A percentile compares a stretch with the other conserved stretches of the same genome.
These are phyloP conservation scores for Piper longum DNA, from an alignment of 164 flowering plant species.

Conservation along the genomic window DNA sequence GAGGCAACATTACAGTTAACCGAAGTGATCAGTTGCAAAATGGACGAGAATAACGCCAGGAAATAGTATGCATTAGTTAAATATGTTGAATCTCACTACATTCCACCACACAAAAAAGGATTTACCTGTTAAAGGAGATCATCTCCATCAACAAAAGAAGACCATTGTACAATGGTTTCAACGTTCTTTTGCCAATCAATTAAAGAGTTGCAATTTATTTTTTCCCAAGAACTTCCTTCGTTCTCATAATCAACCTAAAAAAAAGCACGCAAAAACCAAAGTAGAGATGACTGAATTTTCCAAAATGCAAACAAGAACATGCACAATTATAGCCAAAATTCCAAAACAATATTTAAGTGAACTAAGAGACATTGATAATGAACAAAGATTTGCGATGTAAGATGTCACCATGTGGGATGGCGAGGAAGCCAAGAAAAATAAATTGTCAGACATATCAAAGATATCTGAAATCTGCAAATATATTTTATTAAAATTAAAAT, in stretches of 20 bases:
- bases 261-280: not conserved
- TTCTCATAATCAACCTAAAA: slow-evolving; percentile 60
- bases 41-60: not conserved
- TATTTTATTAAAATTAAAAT: too few species aligned
- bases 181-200: slow-evolving; percentile 58
- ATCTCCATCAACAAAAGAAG: slow-evolving; percentile 61
- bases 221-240: slow-evolving; percentile 34
- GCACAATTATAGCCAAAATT: not conserved
- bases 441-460: not conserved
- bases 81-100: too few species aligned
- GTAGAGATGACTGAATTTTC: not conserved
- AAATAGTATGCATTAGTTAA: not conserved
- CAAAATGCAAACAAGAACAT: not conserved
- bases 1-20: not conserved
- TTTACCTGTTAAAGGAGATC: slow-evolving; percentile 76
- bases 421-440: not conserved
- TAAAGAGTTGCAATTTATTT: slow-evolving; percentile 29
- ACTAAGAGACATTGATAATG: too few species aligned
- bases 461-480: too few species aligned
- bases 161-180: slow-evolving; percentile 74
- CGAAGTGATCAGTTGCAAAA: not conserved
- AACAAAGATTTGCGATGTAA: not conserved
- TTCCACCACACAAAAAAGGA: not conserved
- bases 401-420: not conserved
- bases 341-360: too few species aligned